phyloP scores from a whole-genome alignment of 805 yeast genomes.

The Starmerella riodocensis region DNA sequence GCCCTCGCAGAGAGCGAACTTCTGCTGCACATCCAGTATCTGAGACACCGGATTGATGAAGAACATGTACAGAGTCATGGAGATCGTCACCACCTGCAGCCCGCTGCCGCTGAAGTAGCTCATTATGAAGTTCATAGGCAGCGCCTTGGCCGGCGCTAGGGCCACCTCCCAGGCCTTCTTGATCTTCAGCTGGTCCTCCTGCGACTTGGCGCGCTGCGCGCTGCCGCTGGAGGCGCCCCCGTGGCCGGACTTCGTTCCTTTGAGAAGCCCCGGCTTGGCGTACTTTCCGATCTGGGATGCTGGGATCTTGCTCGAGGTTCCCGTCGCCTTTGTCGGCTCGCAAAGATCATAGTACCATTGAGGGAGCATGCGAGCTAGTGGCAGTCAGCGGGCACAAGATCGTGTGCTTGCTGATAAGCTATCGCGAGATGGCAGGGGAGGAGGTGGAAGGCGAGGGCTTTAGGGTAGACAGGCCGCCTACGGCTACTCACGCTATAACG shows the following conservation, averaged over 20 bases:
- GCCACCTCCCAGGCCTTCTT: constrained; percentile 82
- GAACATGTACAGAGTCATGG: constrained; percentile 76
- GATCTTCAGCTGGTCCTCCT: constrained; percentile 24
- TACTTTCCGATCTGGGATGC: constrained; percentile 8
- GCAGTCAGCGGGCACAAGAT: neutral
- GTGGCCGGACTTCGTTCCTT: neutral
- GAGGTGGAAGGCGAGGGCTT: no score
- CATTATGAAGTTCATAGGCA: constrained; percentile 88
- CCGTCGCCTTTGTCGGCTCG: constrained; percentile 18
- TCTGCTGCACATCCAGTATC: constrained; percentile 41
- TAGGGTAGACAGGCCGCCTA: no score
- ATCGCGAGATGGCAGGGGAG: no score
- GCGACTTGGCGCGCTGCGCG: constrained; percentile 10
- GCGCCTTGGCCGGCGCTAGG: constrained; percentile 60
- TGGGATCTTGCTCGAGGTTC: constrained; percentile 3
- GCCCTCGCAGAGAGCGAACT: constrained; percentile 35
- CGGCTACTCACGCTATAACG: no score
- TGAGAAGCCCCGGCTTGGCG: constrained; percentile 9
- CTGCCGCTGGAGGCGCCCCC: neutral
- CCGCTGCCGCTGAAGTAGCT: constrained; percentile 87
- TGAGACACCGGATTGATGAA: constrained; percentile 59
- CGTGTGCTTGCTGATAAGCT: neutral
- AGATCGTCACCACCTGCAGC: constrained; percentile 77
- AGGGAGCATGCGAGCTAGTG: constrained; percentile 10
- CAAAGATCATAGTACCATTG: constrained; percentile 24